Evolutionary conservation across 2,329 filamentous ascomycete species (phyloP).

Genomic region (Ceratocystis lukuohia): DNA sequence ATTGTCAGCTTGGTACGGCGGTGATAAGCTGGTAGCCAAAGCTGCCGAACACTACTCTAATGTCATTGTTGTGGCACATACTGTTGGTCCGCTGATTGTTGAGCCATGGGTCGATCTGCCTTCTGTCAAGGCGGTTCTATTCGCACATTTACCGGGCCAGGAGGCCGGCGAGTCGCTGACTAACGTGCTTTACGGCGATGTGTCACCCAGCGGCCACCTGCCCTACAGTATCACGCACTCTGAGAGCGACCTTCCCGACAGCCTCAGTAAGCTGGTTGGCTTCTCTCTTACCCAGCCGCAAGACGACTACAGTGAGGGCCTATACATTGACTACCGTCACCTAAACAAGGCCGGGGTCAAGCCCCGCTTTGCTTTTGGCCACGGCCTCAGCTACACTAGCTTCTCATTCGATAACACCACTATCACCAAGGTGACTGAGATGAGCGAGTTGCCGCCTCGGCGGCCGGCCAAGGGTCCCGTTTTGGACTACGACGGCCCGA

Average conservation of each 20-base stretch:
- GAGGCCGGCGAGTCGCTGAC: slow-evolving; percentile 73
- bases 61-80: slow-evolving; percentile 74
- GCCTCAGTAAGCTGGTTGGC: slow-evolving; percentile 27
- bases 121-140: slow-evolving; percentile 62
- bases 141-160: slow-evolving; percentile 77
- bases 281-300: slow-evolving; percentile 53
- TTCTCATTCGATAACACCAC: slow-evolving; percentile 47
- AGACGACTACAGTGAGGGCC: slow-evolving; percentile 67
- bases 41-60: slow-evolving; percentile 44
- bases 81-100: slow-evolving; percentile 69
- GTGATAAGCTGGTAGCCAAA: slow-evolving; percentile 59
- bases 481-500: slow-evolving; percentile 35
- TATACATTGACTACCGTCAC: slow-evolving; percentile 77
- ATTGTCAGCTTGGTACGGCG: slow-evolving; percentile 56
- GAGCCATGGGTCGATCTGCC: slow-evolving; percentile 69
- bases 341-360: slow-evolving; percentile 64
- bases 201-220: slow-evolving; percentile 64
- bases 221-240: slow-evolving; percentile 75
- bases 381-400: slow-evolving; percentile 66
- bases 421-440: slow-evolving; percentile 34
- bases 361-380: slow-evolving; percentile 77
- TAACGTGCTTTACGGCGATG: slow-evolving; percentile 65
- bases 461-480: slow-evolving; percentile 29
- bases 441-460: slow-evolving; percentile 28
- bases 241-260: slow-evolving; percentile 56